These are phyloP conservation scores for Starmerella bombi DNA, from an alignment of 805 yeast species.

Conservation along the genomic window DNA sequence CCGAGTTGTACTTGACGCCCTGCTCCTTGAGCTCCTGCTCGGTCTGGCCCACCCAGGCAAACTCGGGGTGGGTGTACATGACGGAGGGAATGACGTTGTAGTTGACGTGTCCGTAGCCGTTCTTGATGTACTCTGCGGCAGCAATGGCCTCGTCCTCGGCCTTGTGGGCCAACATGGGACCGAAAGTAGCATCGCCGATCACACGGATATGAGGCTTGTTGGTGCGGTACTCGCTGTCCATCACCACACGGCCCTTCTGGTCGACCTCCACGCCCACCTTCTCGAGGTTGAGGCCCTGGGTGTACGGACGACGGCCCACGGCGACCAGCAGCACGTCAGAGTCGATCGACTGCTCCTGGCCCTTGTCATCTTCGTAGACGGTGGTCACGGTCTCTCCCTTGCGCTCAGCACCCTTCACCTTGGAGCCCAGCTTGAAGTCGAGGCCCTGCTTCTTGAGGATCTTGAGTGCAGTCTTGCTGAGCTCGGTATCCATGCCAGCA, in stretches of 20 bases:
- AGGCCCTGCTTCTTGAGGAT: slow-evolving; percentile 88
- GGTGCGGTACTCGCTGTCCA: slow-evolving; percentile 86
- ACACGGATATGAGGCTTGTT: slow-evolving; percentile 88
- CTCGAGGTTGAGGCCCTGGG: slow-evolving; percentile 80
- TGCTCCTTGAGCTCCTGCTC: slow-evolving; percentile 90
- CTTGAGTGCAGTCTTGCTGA: slow-evolving; percentile 79
- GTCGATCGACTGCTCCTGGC: slow-evolving; percentile 70
- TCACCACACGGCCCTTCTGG: slow-evolving; percentile 82
- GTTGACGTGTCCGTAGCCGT: slow-evolving; percentile 95
- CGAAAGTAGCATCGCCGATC: slow-evolving; percentile 96
- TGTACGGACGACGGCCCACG: slow-evolving; percentile 97
- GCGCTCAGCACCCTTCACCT: slow-evolving; percentile 75
- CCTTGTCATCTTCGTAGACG: slow-evolving; percentile 79
- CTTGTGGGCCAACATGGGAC: slow-evolving; percentile 99
- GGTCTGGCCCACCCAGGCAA: slow-evolving; percentile 97
- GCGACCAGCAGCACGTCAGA: slow-evolving; percentile 94
- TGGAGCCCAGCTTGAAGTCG: slow-evolving; percentile 82
- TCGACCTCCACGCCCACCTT: slow-evolving; percentile 80
- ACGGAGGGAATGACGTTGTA: slow-evolving; percentile 96
- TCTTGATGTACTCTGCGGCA: slow-evolving; percentile 86
- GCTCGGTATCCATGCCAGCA: slow-evolving; percentile 97
- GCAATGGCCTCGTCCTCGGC: slow-evolving; percentile 99
- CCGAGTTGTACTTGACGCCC: slow-evolving; percentile 82
- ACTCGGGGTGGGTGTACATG: slow-evolving; percentile 99
- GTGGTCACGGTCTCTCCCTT: slow-evolving; percentile 79